These are phyloP conservation scores for Clarireedia hainanense DNA, from an alignment of 2,329 filamentous ascomycete genomes.

Conservation along the genomic window DNA sequence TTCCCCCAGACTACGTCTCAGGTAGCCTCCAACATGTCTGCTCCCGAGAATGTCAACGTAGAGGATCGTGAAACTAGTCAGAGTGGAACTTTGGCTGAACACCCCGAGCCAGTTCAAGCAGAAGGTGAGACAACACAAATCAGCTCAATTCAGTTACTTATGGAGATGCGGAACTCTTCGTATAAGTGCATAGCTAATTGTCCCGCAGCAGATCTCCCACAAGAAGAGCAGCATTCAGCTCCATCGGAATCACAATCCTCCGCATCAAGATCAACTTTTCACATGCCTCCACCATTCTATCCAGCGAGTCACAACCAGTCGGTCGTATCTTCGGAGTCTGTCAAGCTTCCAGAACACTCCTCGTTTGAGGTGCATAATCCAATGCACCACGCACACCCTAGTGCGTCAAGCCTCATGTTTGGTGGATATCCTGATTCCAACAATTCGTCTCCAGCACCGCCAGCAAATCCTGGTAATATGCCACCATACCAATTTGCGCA, in stretches of 20 bases:
- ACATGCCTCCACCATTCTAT: constrained; percentile 38
- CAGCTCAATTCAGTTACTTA: background rate
- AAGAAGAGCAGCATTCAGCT: constrained; percentile 16
- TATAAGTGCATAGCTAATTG: background rate
- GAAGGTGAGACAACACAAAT: constrained; percentile 18
- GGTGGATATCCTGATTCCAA: constrained; percentile 47
- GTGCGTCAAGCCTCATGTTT: constrained; percentile 49
- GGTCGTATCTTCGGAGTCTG: constrained; percentile 9
- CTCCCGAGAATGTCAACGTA: background rate
- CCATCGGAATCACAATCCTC: constrained; percentile 22
- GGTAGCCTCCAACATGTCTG: background rate
- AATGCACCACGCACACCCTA: constrained; percentile 45
- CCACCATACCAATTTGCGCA: constrained; percentile 26
- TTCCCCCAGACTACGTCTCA: background rate
- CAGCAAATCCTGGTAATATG: constrained; percentile 39
- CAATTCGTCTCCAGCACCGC: constrained; percentile 49
- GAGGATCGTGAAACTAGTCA: background rate
- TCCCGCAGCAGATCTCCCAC: constrained; percentile 2
- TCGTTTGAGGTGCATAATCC: constrained; percentile 24
- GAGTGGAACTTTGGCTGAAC: background rate
- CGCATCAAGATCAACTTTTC: constrained; percentile 30
- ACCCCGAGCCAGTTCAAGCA: constrained; percentile 2
- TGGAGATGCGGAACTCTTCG: constrained; percentile 1
- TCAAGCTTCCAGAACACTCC: constrained; percentile 16
- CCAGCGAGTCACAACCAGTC: constrained; percentile 30